Evolutionary conservation across 2,329 filamentous ascomycete genomes (phyloP).

Genomic region (Lomentospora prolificans): DNA sequence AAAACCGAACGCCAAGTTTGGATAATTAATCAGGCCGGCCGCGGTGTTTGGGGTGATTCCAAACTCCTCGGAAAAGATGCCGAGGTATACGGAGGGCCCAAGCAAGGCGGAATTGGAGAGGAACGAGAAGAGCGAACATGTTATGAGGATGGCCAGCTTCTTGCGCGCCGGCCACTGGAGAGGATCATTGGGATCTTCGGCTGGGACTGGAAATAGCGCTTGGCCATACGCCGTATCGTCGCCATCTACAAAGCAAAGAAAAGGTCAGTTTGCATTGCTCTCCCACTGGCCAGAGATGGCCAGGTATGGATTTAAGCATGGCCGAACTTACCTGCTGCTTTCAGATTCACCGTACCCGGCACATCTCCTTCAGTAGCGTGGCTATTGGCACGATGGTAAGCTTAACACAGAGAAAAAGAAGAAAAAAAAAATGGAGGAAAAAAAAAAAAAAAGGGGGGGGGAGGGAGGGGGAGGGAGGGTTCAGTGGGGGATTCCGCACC

Average conservation of each 20-base stretch:
- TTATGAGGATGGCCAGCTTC: constrained; percentile 45
- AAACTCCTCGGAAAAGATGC: constrained; percentile 42
- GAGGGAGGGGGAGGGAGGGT: not conserved
- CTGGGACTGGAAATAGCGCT: constrained; percentile 50
- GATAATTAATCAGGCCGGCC: constrained; percentile 47
- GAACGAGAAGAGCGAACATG: constrained; percentile 18
- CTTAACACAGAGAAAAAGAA: not conserved
- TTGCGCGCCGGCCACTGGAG: constrained; percentile 46
- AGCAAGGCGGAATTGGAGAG: constrained; percentile 29
- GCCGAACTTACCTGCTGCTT: constrained; percentile 21
- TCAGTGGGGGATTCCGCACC: not conserved
- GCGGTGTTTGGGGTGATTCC: constrained; percentile 38
- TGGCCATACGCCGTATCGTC: constrained; percentile 51
- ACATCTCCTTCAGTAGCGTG: constrained; percentile 47
- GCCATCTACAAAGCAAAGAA: constrained; percentile 35
- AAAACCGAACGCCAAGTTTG: constrained; percentile 51
- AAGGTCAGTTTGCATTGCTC: too few relatives aligned
- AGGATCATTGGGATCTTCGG: constrained; percentile 52
- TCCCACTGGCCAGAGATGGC: too few relatives aligned
- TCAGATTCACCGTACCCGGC: constrained; percentile 46
- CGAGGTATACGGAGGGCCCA: constrained; percentile 49
- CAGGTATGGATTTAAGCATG: too few relatives aligned
- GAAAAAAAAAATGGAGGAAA: not conserved
- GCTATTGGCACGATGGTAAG: constrained; percentile 19
- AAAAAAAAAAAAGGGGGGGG: not conserved